These are phyloP conservation scores for Tylopilus balloui DNA, from an alignment of 768 basidiomycete genomes.

Conservation along the genomic window DNA sequence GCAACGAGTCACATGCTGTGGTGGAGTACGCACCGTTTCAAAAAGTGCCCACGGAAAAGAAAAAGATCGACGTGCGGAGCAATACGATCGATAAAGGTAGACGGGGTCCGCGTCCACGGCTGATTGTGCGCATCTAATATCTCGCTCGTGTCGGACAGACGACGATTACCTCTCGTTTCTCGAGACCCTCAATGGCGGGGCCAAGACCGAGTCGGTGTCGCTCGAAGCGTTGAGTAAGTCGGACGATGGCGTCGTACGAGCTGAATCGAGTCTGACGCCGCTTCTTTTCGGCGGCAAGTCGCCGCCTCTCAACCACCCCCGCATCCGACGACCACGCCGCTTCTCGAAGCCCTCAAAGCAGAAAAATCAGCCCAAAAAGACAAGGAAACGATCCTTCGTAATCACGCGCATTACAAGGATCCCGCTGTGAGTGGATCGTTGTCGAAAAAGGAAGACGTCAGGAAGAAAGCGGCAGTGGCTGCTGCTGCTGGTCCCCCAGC, in stretches of 20 bases:
- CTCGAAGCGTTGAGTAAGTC: conserved; percentile 48
- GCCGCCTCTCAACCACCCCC: conserved; percentile 56
- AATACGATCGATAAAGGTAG: conserved; percentile 77
- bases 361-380: conserved; percentile 64
- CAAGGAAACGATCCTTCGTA: conserved; percentile 66
- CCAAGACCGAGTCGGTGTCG: conserved; percentile 53
- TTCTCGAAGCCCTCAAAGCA: conserved; percentile 89
- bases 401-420: conserved; percentile 70
- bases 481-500: not conserved
- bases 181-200: conserved; percentile 55
- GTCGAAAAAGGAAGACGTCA: conserved; percentile 38
- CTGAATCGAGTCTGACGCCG: too few species aligned
- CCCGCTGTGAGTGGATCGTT: conserved; percentile 26
- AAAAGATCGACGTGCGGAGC: conserved; percentile 75
- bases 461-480: conserved; percentile 30
- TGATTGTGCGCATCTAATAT: not conserved
- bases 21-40: conserved; percentile 95
- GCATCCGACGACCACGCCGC: conserved; percentile 78
- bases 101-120: too few species aligned
- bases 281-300: conserved; percentile 37
- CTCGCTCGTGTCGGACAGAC: conserved; percentile 40
- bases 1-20: conserved; percentile 75
- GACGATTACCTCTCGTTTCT: conserved; percentile 83
- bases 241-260: too few species aligned
- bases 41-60: conserved; percentile 70